phyloP scores from a whole-genome alignment of 495 filamentous ascomycete genomes.

The Aspergillus coremiiformis region DNA sequence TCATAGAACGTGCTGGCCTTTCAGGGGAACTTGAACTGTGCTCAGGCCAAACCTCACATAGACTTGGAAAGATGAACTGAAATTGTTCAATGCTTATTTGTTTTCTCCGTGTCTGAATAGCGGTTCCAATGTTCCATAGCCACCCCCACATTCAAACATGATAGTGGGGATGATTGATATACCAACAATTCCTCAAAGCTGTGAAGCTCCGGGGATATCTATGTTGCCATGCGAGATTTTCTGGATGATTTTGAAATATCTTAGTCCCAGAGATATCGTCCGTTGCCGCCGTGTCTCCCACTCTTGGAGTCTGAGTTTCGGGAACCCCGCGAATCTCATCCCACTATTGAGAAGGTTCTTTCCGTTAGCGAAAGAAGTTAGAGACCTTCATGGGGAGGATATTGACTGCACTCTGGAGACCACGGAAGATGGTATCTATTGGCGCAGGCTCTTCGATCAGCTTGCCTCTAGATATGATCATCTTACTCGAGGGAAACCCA shows the following conservation, averaged over 20 bases:
- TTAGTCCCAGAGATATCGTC: constrained; percentile 46
- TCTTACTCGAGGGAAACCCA: constrained; percentile 43
- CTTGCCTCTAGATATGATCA: constrained; percentile 52
- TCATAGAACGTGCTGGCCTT: neutral
- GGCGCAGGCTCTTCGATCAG: constrained; percentile 42
- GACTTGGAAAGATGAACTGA: neutral
- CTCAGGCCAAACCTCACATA: neutral
- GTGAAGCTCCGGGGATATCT: constrained; percentile 14
- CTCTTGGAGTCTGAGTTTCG: constrained; percentile 49
- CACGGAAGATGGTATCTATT: constrained; percentile 15
- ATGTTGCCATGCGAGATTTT: constrained; percentile 38
- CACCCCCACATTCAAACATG: constrained; percentile 11
- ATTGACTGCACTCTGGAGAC: neutral
- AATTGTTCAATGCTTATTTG: neutral
- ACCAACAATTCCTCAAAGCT: neutral
- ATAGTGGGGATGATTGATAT: constrained; percentile 2
- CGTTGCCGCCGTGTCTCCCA: constrained; percentile 49
- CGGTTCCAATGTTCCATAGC: neutral
- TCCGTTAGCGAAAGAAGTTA: constrained; percentile 48
- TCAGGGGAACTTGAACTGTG: neutral
- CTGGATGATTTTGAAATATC: constrained; percentile 32
- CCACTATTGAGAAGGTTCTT: constrained; percentile 46
- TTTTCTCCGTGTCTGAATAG: neutral
- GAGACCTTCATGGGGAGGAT: constrained; percentile 15
- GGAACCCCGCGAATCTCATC: constrained; percentile 36